These are phyloP conservation scores for Agroathelia rolfsii DNA, from an alignment of 1,284 basidiomycete species.

Conservation along the genomic window DNA sequence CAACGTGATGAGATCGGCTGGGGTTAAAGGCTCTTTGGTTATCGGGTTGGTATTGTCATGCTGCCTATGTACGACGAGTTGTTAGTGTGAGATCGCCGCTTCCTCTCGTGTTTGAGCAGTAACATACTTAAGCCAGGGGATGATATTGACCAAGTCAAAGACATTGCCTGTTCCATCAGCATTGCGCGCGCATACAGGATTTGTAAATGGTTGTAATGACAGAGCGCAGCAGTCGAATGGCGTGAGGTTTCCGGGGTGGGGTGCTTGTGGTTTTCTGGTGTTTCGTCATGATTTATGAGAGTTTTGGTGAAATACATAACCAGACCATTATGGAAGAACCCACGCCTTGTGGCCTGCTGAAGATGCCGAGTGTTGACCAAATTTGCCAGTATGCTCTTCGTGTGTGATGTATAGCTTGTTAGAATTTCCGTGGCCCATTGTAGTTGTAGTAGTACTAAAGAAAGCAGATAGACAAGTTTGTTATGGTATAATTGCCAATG, in stretches of 20 bases:
- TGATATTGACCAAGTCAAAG: slow-evolving; percentile 85
- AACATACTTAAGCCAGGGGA: slow-evolving; percentile 87
- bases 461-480: too few species aligned
- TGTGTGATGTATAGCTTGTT: slow-evolving; percentile 83
- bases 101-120: too few species aligned
- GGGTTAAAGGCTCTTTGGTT: slow-evolving; percentile 72
- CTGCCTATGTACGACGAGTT: slow-evolving; percentile 33
- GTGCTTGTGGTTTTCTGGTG: slow-evolving; percentile 61
- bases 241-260: slow-evolving; percentile 51
- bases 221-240: slow-evolving; percentile 91
- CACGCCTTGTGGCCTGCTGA: slow-evolving; percentile 66
- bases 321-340: too few species aligned
- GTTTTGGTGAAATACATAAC: slow-evolving; percentile 5
- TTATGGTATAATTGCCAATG: too few species aligned
- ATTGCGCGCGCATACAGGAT: slow-evolving; percentile 83
- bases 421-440: slow-evolving; percentile 78
- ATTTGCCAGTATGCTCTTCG: slow-evolving; percentile 68
- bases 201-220: slow-evolving; percentile 83
- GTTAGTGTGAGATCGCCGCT: slow-evolving; percentile 2
- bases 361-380: slow-evolving; percentile 68
- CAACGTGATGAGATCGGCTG: slow-evolving; percentile 78
- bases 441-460: too few species aligned
- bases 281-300: too few species aligned
- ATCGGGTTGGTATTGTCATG: slow-evolving; percentile 79
- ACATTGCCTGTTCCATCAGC: slow-evolving; percentile 69